Evolutionary conservation across 768 basidiomycete species (phyloP).

Genomic region (Mrakia blollopis): DNA sequence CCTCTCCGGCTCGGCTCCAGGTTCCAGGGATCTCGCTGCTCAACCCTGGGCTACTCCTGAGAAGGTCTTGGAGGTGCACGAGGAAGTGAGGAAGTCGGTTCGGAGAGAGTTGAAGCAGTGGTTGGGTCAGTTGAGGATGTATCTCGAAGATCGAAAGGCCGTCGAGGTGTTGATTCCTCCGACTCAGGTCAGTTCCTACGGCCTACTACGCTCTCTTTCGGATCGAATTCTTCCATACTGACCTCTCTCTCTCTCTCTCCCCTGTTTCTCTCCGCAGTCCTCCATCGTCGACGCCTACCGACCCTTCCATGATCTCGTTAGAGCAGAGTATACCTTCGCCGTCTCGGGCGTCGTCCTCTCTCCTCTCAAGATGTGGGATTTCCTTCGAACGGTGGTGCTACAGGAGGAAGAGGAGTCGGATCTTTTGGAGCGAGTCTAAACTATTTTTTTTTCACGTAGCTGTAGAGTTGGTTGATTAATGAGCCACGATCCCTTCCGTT

Average conservation of each 20-base stretch:
- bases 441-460: background rate
- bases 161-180: slow-evolving; percentile 72
- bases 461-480: background rate
- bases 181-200: slow-evolving; percentile 46
- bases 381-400: slow-evolving; percentile 7
- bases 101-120: slow-evolving; percentile 53
- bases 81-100: slow-evolving; percentile 48
- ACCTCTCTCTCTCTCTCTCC: background rate
- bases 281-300: slow-evolving; percentile 69
- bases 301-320: slow-evolving; percentile 61
- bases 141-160: slow-evolving; percentile 74
- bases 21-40: slow-evolving; percentile 37
- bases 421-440: background rate
- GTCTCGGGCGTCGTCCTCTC: slow-evolving; percentile 3
- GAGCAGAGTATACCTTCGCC: slow-evolving; percentile 47
- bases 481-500: too few species aligned
- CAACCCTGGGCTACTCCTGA: slow-evolving; percentile 56
- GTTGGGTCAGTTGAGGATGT: slow-evolving; percentile 60
- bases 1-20: slow-evolving; percentile 34
- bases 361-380: slow-evolving; percentile 25
- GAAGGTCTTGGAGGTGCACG: slow-evolving; percentile 52
- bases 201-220: background rate
- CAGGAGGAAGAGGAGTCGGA: slow-evolving; percentile 5
- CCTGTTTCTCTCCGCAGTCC: slow-evolving; percentile 48
- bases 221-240: background rate